These are phyloP conservation scores for Musa balbisiana DNA, from an alignment of 202 grass and related monocot genomes.

Conservation along the genomic window DNA sequence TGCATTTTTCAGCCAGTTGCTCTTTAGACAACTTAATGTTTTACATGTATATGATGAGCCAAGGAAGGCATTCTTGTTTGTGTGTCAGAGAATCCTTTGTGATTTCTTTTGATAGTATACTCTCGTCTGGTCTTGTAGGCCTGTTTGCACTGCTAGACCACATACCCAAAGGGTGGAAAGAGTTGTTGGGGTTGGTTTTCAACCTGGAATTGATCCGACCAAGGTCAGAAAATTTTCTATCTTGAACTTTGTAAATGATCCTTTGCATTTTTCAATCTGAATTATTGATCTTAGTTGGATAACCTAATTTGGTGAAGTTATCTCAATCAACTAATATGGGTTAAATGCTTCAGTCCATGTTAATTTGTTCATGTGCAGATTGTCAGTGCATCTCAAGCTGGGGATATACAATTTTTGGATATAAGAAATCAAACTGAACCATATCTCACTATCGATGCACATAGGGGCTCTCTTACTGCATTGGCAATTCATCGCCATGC, in stretches of 20 bases:
- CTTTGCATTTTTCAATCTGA: not conserved
- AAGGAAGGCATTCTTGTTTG: not conserved
- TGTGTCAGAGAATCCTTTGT: not conserved
- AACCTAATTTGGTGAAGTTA: not conserved
- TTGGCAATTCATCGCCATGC: constrained; percentile 53
- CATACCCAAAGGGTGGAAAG: constrained; percentile 75
- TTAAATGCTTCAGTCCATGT: not conserved
- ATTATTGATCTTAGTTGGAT: not conserved
- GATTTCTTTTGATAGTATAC: not conserved
- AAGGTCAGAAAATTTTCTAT: constrained; percentile 44
- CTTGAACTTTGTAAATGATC: constrained; percentile 10
- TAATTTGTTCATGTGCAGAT: constrained; percentile 34
- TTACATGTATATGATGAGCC: constrained; percentile 7
- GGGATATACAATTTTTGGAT: constrained; percentile 90
- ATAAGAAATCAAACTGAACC: constrained; percentile 59
- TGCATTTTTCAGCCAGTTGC: no score
- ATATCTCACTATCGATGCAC: constrained; percentile 77
- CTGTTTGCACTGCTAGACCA: constrained; percentile 53
- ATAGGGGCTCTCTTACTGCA: constrained; percentile 84
- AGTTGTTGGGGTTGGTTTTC: constrained; percentile 94
- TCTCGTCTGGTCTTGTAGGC: constrained; percentile 33
- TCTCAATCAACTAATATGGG: not conserved
- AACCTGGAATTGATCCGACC: constrained; percentile 71
- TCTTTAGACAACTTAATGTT: no score
- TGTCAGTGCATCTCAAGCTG: constrained; percentile 80